phyloP scores from a whole-genome alignment of 1,284 basidiomycete genomes.

The Apiotrichum gracile region DNA sequence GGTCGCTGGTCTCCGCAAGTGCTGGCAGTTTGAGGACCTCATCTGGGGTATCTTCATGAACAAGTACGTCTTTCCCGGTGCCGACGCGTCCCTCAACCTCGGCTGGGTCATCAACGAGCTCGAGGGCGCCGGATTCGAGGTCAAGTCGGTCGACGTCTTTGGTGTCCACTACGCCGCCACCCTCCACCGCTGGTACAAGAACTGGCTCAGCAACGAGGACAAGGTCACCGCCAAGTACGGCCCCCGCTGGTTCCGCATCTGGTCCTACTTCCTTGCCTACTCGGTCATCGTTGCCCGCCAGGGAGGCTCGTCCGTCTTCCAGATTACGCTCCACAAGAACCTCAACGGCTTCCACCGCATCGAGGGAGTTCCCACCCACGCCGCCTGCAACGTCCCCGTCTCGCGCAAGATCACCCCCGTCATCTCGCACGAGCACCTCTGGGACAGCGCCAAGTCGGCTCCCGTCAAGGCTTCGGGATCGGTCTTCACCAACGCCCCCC shows the following conservation, averaged over 20 bases:
- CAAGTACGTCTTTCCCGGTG: constrained; percentile 96
- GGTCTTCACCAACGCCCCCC: too few species aligned
- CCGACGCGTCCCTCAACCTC: constrained; percentile 89
- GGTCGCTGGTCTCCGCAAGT: constrained; percentile 87
- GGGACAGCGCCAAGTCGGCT: constrained; percentile 23
- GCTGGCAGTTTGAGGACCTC: constrained; percentile 97
- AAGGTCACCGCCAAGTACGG: constrained; percentile 85
- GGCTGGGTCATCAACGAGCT: constrained; percentile 83
- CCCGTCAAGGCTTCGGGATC: too few species aligned
- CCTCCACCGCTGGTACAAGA: constrained; percentile 89
- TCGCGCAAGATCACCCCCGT: constrained; percentile 18
- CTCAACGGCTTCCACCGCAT: constrained; percentile 87
- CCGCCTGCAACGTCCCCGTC: constrained; percentile 32
- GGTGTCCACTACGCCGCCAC: constrained; percentile 97
- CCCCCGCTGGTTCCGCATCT: constrained; percentile 80
- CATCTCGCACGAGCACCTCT: constrained; percentile 32
- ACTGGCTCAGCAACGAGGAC: constrained; percentile 86
- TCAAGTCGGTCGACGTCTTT: constrained; percentile 92
- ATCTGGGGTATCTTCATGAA: constrained; percentile 86
- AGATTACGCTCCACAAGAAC: constrained; percentile 96
- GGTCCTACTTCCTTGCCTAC: constrained; percentile 86
- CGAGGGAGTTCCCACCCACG: constrained; percentile 67
- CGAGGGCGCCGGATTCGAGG: constrained; percentile 90
- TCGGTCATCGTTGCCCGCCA: constrained; percentile 56
- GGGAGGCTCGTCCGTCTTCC: constrained; percentile 84